phyloP scores from a whole-genome alignment of 176 grass and related monocot genomes.

The Eremochloa ophiuroides region DNA sequence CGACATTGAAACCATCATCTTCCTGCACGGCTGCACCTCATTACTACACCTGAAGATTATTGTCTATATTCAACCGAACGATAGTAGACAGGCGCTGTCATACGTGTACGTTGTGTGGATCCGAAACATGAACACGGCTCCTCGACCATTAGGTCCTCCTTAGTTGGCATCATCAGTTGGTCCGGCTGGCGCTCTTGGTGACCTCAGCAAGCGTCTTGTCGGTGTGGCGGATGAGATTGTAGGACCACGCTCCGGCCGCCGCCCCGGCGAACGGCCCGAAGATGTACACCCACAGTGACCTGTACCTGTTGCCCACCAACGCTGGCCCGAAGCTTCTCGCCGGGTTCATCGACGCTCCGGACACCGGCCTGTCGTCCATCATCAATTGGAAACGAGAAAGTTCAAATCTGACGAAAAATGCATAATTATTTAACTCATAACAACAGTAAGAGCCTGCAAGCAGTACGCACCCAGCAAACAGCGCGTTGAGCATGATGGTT shows the following conservation, averaged over 20 bases:
- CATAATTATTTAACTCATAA: too few species aligned
- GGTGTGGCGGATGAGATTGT: conserved; percentile 65
- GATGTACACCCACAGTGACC: conserved; percentile 81
- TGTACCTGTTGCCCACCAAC: conserved; percentile 45
- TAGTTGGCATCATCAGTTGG: background rate
- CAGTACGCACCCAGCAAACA: conserved; percentile 58
- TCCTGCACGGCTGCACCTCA: background rate
- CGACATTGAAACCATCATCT: background rate
- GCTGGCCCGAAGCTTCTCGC: conserved; percentile 67
- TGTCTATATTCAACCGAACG: background rate
- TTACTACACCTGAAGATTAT: background rate
- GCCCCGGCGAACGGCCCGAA: conserved; percentile 60
- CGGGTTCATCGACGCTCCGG: conserved; percentile 86
- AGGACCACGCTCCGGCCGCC: conserved; percentile 60
- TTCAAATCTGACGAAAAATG: background rate
- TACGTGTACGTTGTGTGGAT: background rate
- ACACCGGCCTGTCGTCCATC: conserved; percentile 44
- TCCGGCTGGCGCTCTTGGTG: conserved; percentile 30
- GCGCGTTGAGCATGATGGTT: conserved; percentile 54
- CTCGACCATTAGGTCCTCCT: background rate
- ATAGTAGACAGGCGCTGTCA: background rate
- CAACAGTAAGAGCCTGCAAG: too few species aligned
- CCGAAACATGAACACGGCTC: background rate
- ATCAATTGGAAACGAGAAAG: background rate
- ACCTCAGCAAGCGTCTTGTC: conserved; percentile 54